A percentile compares a stretch with the other conserved stretches of the same genome.
Evolutionary conservation across 345 rosid species (phyloP).

Genomic region (Hevea brasiliensis): DNA sequence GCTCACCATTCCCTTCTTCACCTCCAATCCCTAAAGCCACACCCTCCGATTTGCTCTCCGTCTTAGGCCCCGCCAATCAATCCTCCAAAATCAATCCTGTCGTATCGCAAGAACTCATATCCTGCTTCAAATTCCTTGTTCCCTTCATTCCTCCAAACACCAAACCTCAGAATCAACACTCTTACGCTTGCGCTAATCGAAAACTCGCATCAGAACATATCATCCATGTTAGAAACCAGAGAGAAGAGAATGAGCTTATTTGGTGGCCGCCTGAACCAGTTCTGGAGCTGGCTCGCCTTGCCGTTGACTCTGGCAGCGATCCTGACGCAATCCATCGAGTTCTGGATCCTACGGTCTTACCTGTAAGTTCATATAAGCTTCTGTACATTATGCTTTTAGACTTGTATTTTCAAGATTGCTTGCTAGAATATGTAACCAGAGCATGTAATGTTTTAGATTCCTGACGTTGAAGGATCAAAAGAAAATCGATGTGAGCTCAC

Average conservation of each 20-base stretch:
- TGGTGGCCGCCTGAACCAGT: constrained; percentile 95
- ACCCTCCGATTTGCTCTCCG: constrained; percentile 65
- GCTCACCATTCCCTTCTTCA: constrained; percentile 17
- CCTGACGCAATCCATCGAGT: constrained; percentile 61
- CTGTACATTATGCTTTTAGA: background rate
- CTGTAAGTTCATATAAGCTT: constrained; percentile 38
- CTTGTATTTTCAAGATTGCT: background rate
- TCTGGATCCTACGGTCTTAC: constrained; percentile 65
- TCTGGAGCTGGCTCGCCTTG: constrained; percentile 83
- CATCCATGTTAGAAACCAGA: background rate
- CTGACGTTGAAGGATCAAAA: constrained; percentile 54
- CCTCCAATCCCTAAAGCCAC: constrained; percentile 59
- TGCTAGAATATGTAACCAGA: background rate
- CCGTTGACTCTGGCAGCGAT: constrained; percentile 86
- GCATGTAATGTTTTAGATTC: constrained; percentile 44
- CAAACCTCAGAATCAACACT: background rate
- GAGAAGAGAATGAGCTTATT: constrained; percentile 55
- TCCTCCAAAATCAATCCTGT: constrained; percentile 52
- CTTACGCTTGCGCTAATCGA: constrained; percentile 19
- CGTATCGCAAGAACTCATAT: constrained; percentile 52
- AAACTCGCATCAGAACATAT: constrained; percentile 8
- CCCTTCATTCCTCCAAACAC: constrained; percentile 43
- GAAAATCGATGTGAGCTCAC: constrained; percentile 60
- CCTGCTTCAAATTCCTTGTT: constrained; percentile 77
- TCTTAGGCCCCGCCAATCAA: constrained; percentile 51